A percentile compares a stretch with the other conserved stretches of the same genome.
Evolutionary conservation across 257 asterid species (phyloP).

Genomic region (Oldenlandia corymbosa): DNA sequence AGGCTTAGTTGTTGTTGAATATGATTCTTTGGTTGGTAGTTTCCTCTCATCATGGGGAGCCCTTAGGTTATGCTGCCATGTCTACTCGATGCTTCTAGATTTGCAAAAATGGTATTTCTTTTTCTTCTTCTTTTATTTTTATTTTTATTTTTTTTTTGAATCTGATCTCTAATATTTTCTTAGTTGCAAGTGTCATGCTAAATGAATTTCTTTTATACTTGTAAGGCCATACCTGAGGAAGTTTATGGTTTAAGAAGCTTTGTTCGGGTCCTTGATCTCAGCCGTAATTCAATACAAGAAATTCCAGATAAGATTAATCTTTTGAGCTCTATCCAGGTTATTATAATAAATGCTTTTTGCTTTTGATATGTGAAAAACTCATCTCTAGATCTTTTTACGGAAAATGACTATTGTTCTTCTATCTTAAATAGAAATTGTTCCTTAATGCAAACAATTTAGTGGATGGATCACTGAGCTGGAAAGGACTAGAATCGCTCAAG

Average conservation of each 20-base stretch:
- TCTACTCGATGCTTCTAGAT: too few species aligned
- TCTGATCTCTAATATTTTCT: not conserved
- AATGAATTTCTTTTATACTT: constrained; percentile 31
- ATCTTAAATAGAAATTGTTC: constrained; percentile 47
- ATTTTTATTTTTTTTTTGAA: not conserved
- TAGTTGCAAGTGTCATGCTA: not conserved
- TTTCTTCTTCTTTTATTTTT: too few species aligned
- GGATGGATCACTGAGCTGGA: constrained; percentile 66
- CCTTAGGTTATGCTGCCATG: too few species aligned
- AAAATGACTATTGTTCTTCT: constrained; percentile 6
- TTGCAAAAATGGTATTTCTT: too few species aligned
- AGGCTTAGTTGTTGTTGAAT: too few species aligned
- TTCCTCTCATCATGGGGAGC: too few species aligned
- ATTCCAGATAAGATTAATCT: constrained; percentile 52
- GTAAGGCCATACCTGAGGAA: constrained; percentile 74
- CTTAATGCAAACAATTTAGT: constrained; percentile 53
- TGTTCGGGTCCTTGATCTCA: constrained; percentile 67
- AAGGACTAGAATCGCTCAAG: constrained; percentile 60
- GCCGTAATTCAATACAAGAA: constrained; percentile 54
- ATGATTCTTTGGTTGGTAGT: too few species aligned
- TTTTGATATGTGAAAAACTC: constrained; percentile 13
- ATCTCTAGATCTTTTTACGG: constrained; percentile 9
- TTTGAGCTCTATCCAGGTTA: constrained; percentile 57
- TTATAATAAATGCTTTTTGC: constrained; percentile 11
- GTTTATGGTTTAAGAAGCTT: constrained; percentile 57